Evolutionary conservation across 1,139 yeast genomes (phyloP), one percentile per base, ranked within the genome.

Genomic region (Zygoascus hellenicus): DNA sequence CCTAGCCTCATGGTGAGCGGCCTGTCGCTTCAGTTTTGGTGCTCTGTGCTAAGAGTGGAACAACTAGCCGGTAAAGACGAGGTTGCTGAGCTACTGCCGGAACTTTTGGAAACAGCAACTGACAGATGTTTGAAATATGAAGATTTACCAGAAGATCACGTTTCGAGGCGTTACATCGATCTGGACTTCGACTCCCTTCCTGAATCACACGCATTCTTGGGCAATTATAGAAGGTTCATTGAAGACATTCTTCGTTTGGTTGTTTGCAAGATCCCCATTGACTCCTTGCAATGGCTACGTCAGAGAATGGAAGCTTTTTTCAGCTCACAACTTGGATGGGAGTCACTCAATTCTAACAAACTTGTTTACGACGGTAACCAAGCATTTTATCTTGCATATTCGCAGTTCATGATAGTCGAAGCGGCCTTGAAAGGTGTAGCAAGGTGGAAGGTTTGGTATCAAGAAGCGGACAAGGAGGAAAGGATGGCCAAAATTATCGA

Each of bases 381-480:
- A 41, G 81, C 92, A 3, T 85, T 80, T 60, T 77, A 85, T 48
- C 76, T 80, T 54, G 94, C 95, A 0, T 77, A 83, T 48, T 78
- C 96, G 0, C 97, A 90, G 60, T 81, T 92, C 54, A 83, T 82
- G 61, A 79, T 89, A 26, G 87, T 89, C 35, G 98, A 92, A 65
- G 84, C 95, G 38, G 83, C 95, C 55, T 78, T 92, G 29, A 77
- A 96, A 53, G 98, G 98, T 35, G 83, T 94, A 34, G 81, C 94
- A n/a, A 77, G 99, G 59, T 92, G 98, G 97, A 81, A 89, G 59
- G 83, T 89, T 28, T 90, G 97, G 96, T 89, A 88, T 60, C 74
- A 71, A 19, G 68, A 66, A 38, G 76, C 76, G 3, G 94, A 87
- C 59, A 79, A 79, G 54, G 79, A 78, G 34, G 72, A 70, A 14